Evolutionary conservation across 2,329 filamentous ascomycete genomes (phyloP).

Genomic region (Moelleriella libera): DNA sequence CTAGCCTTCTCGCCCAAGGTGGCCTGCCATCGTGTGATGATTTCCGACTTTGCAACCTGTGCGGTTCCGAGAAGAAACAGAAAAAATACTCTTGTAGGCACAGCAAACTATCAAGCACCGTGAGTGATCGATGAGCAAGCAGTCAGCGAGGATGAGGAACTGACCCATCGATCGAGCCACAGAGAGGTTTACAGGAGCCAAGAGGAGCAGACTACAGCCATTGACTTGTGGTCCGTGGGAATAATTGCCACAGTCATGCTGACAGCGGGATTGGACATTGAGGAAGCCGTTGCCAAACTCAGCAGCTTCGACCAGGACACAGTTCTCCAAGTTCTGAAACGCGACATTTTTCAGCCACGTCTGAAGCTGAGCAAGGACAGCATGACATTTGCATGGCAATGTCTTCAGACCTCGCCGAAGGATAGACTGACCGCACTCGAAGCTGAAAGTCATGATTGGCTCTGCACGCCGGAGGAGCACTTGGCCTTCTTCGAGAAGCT

Average conservation of each 20-base stretch:
- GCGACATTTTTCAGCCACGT: slow-evolving; percentile 5
- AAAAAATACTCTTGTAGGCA: slow-evolving; percentile 31
- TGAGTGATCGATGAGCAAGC: slow-evolving; percentile 14
- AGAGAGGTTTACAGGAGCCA: slow-evolving; percentile 22
- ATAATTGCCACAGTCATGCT: slow-evolving; percentile 26
- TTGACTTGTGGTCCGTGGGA: slow-evolving; percentile 40
- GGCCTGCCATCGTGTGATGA: slow-evolving; percentile 28
- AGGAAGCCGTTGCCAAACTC: slow-evolving; percentile 10
- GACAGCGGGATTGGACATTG: slow-evolving; percentile 8
- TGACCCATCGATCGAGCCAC: slow-evolving; percentile 1
- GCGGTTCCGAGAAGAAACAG: slow-evolving; percentile 25
- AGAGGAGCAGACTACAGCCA: slow-evolving; percentile 17
- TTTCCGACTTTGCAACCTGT: slow-evolving; percentile 38
- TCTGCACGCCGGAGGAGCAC: slow-evolving; percentile 17
- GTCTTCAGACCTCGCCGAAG: slow-evolving; percentile 14
- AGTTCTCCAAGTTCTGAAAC: slow-evolving; percentile 9
- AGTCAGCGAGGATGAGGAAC: not conserved
- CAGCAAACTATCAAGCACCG: slow-evolving; percentile 33
- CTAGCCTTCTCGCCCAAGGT: slow-evolving; percentile 29
- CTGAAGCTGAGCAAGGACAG: slow-evolving; percentile 11
- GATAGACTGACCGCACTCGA: slow-evolving; percentile 14
- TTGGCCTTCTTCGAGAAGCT: slow-evolving; percentile 16
- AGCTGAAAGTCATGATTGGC: slow-evolving; percentile 18
- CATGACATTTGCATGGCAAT: slow-evolving; percentile 15
- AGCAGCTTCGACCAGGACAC: slow-evolving; percentile 13